Evolutionary conservation across 2,329 filamentous ascomycete species (phyloP).

Genomic region (Chaetomiaceae sp.): DNA sequence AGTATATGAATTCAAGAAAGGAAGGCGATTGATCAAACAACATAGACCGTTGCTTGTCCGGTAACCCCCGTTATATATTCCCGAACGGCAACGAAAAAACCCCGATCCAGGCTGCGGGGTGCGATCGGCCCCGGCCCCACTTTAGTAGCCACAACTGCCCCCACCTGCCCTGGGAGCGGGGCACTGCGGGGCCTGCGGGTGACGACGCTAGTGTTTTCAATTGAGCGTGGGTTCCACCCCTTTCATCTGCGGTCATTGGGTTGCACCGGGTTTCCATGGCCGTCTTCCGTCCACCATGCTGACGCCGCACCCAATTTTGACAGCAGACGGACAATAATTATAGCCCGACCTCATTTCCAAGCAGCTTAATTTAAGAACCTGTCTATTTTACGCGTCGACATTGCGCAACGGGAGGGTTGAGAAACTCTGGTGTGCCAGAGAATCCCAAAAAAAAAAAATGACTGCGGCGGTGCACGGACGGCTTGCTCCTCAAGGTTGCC

Average conservation of each 20-base stretch:
- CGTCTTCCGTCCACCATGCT: not conserved
- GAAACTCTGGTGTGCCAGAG: too few relatives aligned
- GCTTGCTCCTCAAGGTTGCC: not conserved
- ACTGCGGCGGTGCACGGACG: not conserved
- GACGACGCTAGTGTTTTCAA: conserved; percentile 37
- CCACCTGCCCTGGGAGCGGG: not conserved
- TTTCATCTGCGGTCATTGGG: conserved; percentile 4
- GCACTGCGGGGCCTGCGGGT: conserved; percentile 24
- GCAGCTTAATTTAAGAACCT: not conserved
- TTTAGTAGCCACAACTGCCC: too few relatives aligned
- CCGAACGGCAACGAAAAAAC: too few relatives aligned
- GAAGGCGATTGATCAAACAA: too few relatives aligned
- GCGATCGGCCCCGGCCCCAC: not conserved
- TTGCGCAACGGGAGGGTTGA: too few relatives aligned
- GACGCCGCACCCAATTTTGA: not conserved
- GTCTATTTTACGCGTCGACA: too few relatives aligned
- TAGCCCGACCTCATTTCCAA: too few relatives aligned
- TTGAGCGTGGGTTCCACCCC: conserved; percentile 16
- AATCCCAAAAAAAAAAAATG: not conserved
- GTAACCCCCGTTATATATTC: too few relatives aligned
- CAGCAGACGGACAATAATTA: not conserved
- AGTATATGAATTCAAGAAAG: too few relatives aligned
- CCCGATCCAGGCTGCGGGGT: too few relatives aligned
- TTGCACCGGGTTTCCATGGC: not conserved
- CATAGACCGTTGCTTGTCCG: too few relatives aligned